Base-by-base conservation (phyloP, 306 rosid genomes). In the Chamaecrista fasciculata region DNA sequence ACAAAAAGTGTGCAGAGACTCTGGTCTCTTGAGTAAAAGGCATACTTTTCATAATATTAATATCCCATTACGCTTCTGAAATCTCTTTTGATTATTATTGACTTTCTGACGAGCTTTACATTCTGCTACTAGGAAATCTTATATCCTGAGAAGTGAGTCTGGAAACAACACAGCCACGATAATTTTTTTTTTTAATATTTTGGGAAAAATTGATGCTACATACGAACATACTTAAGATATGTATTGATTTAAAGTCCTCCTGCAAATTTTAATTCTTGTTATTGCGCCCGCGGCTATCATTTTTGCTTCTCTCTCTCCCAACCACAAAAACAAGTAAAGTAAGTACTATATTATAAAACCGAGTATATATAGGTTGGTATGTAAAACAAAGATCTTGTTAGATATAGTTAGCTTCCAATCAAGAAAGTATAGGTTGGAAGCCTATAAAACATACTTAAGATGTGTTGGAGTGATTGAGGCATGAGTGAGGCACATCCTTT, bases 11-110 rank as follows among this genome's bases (percentile, higher is more conserved):
- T 94, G 98, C 86, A 76, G 86, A 83, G 83, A 85, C 61, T 90
- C 98, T 42, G 96, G 98, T 55, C 63, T 83, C 69, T 78, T 88
- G 43, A 84, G 62, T 83, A 78, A 82, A 78, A 82, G 98, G 98
- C 60, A 76, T 62, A 46, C 36, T 15, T 14, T 15, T 24, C 73
- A 43, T 67, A 67, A 56, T 71, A n/a, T n/a, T n/a, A n/a, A n/a
- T n/a, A n/a, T n/a, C n/a, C n/a, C 39, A 0, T 67, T 44, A 71
- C 59, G 20, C 75, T 78, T 75, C 63, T 42, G 60, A 57, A 21
- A 15, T 78, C 21, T 44, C 5, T 67, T 55, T 48, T 60, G n/a
- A n/a, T n/a, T n/a, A n/a, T 29, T n/a, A 59, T 66, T 52, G 43
- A 31, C 33, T 64, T 20, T 25, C 84, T 85, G 76, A 85, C 73